Conservation (phyloP, 257 asterid species). For the Verbena officinalis region DNA sequence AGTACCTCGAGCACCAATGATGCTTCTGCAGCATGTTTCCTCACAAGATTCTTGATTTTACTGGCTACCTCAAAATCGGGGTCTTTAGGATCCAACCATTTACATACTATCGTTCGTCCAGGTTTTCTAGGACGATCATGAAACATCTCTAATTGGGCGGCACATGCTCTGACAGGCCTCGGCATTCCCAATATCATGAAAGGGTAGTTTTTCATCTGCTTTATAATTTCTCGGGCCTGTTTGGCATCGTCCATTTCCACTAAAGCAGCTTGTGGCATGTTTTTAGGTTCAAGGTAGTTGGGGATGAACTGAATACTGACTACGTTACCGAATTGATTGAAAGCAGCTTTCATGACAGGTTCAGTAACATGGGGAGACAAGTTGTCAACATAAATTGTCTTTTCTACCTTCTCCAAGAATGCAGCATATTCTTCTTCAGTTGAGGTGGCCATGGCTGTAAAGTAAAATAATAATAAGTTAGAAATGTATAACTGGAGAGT, state of each 20-base stretch:
- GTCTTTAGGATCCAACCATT: slow-evolving; percentile 66
- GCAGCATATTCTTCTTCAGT: slow-evolving; percentile 50
- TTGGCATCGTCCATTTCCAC: slow-evolving; percentile 69
- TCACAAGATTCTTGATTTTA: slow-evolving; percentile 46
- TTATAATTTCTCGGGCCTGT: slow-evolving; percentile 50
- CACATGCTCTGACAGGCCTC: slow-evolving; percentile 70
- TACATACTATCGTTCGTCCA: slow-evolving; percentile 44
- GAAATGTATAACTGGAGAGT: neutral
- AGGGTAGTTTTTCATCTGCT: slow-evolving; percentile 40
- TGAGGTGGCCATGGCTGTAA: slow-evolving; percentile 26
- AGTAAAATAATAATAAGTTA: slow-evolving; percentile 15
- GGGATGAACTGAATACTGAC: slow-evolving; percentile 58
- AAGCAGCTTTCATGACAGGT: slow-evolving; percentile 58
- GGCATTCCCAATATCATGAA: slow-evolving; percentile 91
- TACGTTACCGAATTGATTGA: slow-evolving; percentile 75
- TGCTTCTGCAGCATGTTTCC: slow-evolving; percentile 63
- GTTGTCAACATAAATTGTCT: slow-evolving; percentile 64
- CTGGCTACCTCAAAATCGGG: slow-evolving; percentile 61
- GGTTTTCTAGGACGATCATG: slow-evolving; percentile 83
- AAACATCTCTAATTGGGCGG: slow-evolving; percentile 68
- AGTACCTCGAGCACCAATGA: slow-evolving; percentile 54
- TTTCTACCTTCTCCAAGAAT: slow-evolving; percentile 65
- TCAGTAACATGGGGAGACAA: slow-evolving; percentile 67
- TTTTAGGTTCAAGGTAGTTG: slow-evolving; percentile 48
- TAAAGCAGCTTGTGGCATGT: slow-evolving; percentile 56